Evolutionary conservation across 345 rosid genomes (phyloP).

Genomic region (Punica granatum): DNA sequence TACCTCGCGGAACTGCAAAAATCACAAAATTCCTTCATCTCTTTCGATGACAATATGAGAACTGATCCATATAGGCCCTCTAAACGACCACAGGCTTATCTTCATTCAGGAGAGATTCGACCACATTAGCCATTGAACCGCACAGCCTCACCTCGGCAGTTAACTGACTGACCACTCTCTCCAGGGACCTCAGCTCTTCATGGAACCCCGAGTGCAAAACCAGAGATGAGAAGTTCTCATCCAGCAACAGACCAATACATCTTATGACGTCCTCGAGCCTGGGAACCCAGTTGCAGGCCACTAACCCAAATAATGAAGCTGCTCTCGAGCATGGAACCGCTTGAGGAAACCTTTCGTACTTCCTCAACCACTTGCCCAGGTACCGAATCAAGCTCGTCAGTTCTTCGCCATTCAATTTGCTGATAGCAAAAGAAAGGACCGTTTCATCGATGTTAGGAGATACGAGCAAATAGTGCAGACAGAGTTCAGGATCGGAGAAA

Average conservation of each 20-base stretch:
- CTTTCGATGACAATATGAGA: neutral
- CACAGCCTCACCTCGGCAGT: conserved; percentile 58
- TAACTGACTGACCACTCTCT: conserved; percentile 37
- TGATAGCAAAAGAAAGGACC: conserved; percentile 48
- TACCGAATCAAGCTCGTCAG: conserved; percentile 49
- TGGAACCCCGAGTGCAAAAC: conserved; percentile 58
- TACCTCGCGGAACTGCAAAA: neutral
- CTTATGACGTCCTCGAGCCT: conserved; percentile 52
- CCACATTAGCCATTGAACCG: conserved; percentile 32
- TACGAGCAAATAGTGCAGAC: conserved; percentile 67
- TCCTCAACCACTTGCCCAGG: conserved; percentile 72
- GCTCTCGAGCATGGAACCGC: conserved; percentile 70
- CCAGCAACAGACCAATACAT: conserved; percentile 59
- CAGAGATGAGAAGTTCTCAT: conserved; percentile 66
- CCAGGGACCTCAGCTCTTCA: conserved; percentile 56
- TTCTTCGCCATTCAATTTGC: conserved; percentile 61
- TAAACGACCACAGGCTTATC: conserved; percentile 16
- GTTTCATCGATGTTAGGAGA: conserved; percentile 48
- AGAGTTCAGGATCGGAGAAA: conserved; percentile 60
- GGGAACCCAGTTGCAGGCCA: conserved; percentile 75
- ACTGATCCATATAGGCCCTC: neutral
- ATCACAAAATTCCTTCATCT: neutral
- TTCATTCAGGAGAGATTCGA: conserved; percentile 39
- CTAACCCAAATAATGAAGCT: conserved; percentile 36
- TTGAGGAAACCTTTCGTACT: conserved; percentile 69